These are phyloP conservation scores for Colletotrichum sp. DNA, from an alignment of 2,329 filamentous ascomycete species.

Conservation along the genomic window DNA sequence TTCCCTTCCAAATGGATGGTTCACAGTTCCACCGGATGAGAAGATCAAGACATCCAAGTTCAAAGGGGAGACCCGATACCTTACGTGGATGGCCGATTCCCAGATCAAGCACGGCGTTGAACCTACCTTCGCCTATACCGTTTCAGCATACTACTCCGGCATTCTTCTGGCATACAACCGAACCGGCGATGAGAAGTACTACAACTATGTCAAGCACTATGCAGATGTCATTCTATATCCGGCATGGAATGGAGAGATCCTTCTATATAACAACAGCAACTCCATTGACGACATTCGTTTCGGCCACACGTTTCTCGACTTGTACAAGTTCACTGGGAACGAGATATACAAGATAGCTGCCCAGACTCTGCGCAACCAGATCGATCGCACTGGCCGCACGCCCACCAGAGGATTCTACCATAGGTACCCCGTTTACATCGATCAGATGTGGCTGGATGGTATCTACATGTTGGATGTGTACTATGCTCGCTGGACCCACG, in stretches of 20 bases:
- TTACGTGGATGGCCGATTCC: constrained; percentile 32
- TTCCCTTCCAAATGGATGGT: constrained; percentile 19
- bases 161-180: constrained; percentile 25
- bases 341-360: constrained; percentile 21
- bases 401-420: constrained; percentile 21
- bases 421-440: constrained; percentile 29
- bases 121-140: constrained; percentile 28
- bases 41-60: constrained; percentile 14
- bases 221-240: constrained; percentile 27
- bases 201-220: constrained; percentile 28
- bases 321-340: constrained; percentile 12
- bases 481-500: constrained; percentile 36
- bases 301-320: constrained; percentile 19
- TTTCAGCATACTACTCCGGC: constrained; percentile 31
- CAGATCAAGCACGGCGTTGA: constrained; percentile 30
- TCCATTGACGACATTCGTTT: constrained; percentile 23
- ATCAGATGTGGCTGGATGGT: constrained; percentile 44
- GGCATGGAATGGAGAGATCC: constrained; percentile 22
- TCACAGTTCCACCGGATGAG: constrained; percentile 11
- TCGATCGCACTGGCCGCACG: constrained; percentile 16
- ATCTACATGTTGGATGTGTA: constrained; percentile 47
- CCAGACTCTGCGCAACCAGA: constrained; percentile 4
- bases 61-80: constrained; percentile 19
- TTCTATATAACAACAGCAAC: constrained; percentile 20
- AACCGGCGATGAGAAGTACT: constrained; percentile 26